These are phyloP conservation scores for Auricularia cornea DNA, from an alignment of 768 basidiomycete species.

Conservation along the genomic window DNA sequence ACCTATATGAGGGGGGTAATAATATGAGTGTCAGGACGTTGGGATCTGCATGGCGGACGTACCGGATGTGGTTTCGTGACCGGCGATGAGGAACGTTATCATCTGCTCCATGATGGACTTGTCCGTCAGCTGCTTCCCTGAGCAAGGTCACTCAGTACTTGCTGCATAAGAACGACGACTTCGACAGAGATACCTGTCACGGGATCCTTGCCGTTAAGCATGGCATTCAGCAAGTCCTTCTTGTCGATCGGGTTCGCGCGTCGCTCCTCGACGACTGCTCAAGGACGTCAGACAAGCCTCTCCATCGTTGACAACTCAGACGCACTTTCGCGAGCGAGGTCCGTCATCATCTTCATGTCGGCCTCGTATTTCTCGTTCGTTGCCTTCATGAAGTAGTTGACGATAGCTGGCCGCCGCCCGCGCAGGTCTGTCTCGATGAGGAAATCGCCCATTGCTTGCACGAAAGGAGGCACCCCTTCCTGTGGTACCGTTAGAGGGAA, in stretches of 20 bases:
- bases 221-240: conserved; percentile 37
- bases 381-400: conserved; percentile 27
- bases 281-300: neutral
- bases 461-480: conserved; percentile 31
- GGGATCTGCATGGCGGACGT: neutral
- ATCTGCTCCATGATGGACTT: conserved; percentile 38
- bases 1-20: conserved; percentile 5
- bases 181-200: conserved; percentile 20
- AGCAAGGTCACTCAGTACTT: neutral
- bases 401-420: conserved; percentile 26
- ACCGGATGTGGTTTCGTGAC: conserved; percentile 25
- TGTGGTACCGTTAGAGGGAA: conserved; percentile 8
- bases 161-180: neutral
- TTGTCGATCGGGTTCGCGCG: conserved; percentile 29
- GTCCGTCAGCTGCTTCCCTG: conserved; percentile 29
- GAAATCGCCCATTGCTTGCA: conserved; percentile 34
- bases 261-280: conserved; percentile 31
- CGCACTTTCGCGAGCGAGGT: conserved; percentile 34
- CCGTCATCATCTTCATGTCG: conserved; percentile 34
- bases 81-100: conserved; percentile 43
- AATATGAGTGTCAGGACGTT: neutral
- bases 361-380: conserved; percentile 31
- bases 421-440: conserved; percentile 31
- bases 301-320: neutral
- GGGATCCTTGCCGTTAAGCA: conserved; percentile 37